Evolutionary conservation across 345 rosid genomes (phyloP), one percentile per base, ranked within the genome.

Genomic region (Limnanthes douglasii): DNA sequence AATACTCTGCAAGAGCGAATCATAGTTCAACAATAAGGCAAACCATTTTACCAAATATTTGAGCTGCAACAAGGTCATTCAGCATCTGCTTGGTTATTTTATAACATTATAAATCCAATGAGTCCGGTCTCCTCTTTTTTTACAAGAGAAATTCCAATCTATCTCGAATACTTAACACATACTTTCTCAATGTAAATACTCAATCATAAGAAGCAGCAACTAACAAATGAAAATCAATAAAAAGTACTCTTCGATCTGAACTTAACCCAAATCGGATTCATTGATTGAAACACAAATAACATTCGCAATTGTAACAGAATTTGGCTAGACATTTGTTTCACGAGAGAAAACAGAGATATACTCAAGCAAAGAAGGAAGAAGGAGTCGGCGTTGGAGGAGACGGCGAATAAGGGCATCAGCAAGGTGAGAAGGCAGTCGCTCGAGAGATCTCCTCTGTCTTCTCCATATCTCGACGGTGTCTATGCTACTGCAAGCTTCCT

Each of bases 301-400:
- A n/a, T n/a, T n/a, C n/a, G n/a, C n/a, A n/a, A n/a, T n/a, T n/a
- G n/a, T n/a, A n/a, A n/a, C n/a, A n/a, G n/a, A n/a, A n/a, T n/a
- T n/a, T n/a, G n/a, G n/a, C n/a, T n/a, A n/a, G n/a, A n/a, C n/a
- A n/a, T n/a, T n/a, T n/a, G n/a, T n/a, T 11, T 5, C 10, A n/a
- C 1, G 22, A 53, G 18, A 19, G 31, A 47, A 6, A 19, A 1
- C 22, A 37, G 16, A 34, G 5, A 12, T 45, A 33, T 67, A 88
- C 97, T 77, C 95, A 46, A 90, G 94, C 50, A 90, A 56, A 37
- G 95, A 79, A 48, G 98, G 98, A 39, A 46, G 80, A 46, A 90
- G 86, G 37, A 84, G 78, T 52, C 77, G 72, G 41, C 75, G 81
- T 11, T 3, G 72, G 51, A 52, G 58, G 50, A 90, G 95, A 31